Conservation (phyloP, 192 early-diverging fungal genomes). For the Umbelopsis sp. region DNA sequence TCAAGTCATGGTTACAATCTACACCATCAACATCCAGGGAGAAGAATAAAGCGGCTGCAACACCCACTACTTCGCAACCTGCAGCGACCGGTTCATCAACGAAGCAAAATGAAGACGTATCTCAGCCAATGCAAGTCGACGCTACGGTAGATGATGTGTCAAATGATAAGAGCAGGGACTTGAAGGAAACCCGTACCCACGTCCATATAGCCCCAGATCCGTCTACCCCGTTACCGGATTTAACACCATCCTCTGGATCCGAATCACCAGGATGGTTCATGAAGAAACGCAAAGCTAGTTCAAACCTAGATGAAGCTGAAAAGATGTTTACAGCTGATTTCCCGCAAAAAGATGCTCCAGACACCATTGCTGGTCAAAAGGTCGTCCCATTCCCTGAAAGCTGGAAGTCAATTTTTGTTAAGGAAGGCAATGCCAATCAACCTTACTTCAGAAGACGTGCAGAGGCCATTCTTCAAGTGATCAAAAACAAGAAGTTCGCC, state of each 20-base stretch:
- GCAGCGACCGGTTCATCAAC: too few relatives aligned
- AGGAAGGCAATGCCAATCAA: background rate
- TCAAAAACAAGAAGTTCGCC: background rate
- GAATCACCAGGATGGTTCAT: background rate
- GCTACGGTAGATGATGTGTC: too few relatives aligned
- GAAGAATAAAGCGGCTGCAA: too few relatives aligned
- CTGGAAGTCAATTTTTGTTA: background rate
- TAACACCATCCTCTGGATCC: background rate
- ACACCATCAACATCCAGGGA: too few relatives aligned
- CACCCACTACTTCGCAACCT: too few relatives aligned
- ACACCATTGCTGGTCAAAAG: background rate
- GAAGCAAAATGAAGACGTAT: too few relatives aligned
- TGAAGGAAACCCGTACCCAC: too few relatives aligned
- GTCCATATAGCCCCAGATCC: too few relatives aligned
- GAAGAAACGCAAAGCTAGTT: background rate
- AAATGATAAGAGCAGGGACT: too few relatives aligned
- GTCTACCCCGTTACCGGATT: background rate
- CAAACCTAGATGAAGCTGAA: background rate
- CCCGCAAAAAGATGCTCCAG: background rate
- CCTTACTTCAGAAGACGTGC: background rate
- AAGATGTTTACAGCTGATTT: background rate
- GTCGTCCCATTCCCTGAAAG: background rate
- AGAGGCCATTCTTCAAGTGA: background rate
- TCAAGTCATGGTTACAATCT: too few relatives aligned
- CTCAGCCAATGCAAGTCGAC: too few relatives aligned